phyloP scores from a whole-genome alignment of 306 rosid genomes.

The Myrica gale region DNA sequence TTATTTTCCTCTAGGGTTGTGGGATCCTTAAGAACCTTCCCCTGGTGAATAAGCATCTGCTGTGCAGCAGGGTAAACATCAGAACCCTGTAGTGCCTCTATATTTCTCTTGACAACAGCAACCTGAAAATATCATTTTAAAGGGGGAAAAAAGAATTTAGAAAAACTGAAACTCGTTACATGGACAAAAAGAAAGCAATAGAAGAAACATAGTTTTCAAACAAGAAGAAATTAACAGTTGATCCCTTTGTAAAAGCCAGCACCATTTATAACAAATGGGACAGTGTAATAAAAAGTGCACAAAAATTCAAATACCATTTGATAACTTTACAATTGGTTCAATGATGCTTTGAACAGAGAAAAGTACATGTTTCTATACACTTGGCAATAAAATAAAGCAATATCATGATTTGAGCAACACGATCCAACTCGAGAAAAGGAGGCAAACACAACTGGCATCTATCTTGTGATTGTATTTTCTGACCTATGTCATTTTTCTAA shows the following conservation, averaged over 20 bases:
- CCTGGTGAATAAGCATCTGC: conserved; percentile 95
- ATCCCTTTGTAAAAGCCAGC: background rate
- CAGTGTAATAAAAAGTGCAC: background rate
- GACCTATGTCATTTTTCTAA: background rate
- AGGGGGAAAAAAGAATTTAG: background rate
- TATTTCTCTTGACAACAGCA: conserved; percentile 74
- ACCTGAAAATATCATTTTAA: conserved; percentile 47
- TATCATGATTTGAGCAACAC: background rate
- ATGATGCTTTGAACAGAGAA: background rate
- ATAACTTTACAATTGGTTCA: background rate
- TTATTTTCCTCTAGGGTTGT: conserved; percentile 78
- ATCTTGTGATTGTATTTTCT: background rate
- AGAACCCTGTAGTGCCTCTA: conserved; percentile 72
- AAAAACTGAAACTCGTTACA: background rate
- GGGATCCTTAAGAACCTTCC: conserved; percentile 81
- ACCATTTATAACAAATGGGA: background rate
- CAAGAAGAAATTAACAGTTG: background rate
- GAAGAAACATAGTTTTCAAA: background rate
- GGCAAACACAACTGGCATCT: background rate
- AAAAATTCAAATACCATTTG: background rate
- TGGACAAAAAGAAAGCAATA: background rate
- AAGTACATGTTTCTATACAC: background rate
- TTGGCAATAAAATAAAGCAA: background rate
- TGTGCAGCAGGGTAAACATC: conserved; percentile 81
- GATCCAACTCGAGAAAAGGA: background rate